phyloP scores from a whole-genome alignment of 352 stramenopile genomes.

The Thalassiosira livingstoniorum region DNA sequence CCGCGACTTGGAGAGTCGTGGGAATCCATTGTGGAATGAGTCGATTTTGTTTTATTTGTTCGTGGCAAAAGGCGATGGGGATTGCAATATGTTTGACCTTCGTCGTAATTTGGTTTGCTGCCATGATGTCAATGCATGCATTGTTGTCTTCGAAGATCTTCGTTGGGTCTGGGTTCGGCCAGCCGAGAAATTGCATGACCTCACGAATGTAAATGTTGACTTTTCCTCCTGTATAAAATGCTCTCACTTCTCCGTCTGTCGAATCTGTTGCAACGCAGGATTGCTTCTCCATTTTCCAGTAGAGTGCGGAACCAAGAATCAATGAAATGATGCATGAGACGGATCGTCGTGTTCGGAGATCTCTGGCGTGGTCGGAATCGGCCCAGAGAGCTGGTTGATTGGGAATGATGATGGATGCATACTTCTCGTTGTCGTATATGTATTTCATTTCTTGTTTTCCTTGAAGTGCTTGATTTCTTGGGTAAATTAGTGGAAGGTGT shows the following conservation, averaged over 20 bases:
- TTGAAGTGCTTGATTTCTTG: neutral
- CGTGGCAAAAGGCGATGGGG: slow-evolving; percentile 15
- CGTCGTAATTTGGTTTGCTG: slow-evolving; percentile 12
- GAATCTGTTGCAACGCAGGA: slow-evolving; percentile 24
- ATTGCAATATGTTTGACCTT: slow-evolving; percentile 26
- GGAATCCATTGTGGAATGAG: no score
- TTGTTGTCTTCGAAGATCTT: slow-evolving; percentile 30
- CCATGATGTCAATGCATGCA: slow-evolving; percentile 31
- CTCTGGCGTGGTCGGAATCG: neutral
- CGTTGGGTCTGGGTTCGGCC: neutral
- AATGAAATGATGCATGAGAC: neutral
- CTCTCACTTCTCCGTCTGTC: slow-evolving; percentile 27
- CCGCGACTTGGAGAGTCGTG: no score
- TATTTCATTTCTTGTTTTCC: neutral
- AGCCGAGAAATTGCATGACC: neutral
- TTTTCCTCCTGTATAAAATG: slow-evolving; percentile 14
- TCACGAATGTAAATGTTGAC: slow-evolving; percentile 3
- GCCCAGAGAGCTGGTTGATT: neutral
- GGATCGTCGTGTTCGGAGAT: slow-evolving; percentile 3
- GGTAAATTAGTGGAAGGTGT: slow-evolving; percentile 16
- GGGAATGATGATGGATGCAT: slow-evolving; percentile 3
- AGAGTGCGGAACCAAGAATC: slow-evolving; percentile 14
- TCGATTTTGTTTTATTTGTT: no score
- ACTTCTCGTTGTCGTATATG: slow-evolving; percentile 7
- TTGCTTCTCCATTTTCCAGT: slow-evolving; percentile 13